Evolutionary conservation across 768 basidiomycete genomes (phyloP).

Genomic region (Dentipellis sp.): DNA sequence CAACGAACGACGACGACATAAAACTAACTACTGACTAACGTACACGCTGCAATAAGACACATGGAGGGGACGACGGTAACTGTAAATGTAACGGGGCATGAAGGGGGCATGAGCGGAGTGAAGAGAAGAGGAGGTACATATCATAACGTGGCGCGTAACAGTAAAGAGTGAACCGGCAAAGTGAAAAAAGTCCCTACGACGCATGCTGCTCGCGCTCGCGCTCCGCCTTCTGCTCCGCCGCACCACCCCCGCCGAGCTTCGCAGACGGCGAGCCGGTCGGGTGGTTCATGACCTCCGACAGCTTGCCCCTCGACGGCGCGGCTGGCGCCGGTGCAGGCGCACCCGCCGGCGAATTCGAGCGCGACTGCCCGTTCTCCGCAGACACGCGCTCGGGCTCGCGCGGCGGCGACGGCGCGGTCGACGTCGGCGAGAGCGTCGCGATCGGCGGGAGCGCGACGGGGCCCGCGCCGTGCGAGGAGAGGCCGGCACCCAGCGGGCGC

Average conservation of each 20-base stretch:
- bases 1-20: too few relatives aligned
- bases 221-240: conserved; percentile 19
- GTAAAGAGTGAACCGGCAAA: too few relatives aligned
- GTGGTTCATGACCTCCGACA: conserved; percentile 42
- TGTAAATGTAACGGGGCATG: too few relatives aligned
- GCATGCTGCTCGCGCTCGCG: too few relatives aligned
- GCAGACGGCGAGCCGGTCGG: conserved; percentile 34
- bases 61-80: too few relatives aligned
- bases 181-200: neutral
- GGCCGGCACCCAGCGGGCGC: conserved; percentile 52
- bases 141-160: too few relatives aligned
- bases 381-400: conserved; percentile 43
- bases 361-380: conserved; percentile 30
- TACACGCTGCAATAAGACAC: too few relatives aligned
- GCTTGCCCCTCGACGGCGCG: conserved; percentile 39
- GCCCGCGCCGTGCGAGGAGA: conserved; percentile 29
- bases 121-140: too few relatives aligned
- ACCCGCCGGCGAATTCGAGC: conserved; percentile 25
- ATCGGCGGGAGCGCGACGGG: conserved; percentile 62
- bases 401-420: conserved; percentile 44
- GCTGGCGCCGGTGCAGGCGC: too few relatives aligned
- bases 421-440: conserved; percentile 55
- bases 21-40: too few relatives aligned
- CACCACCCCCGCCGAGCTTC: conserved; percentile 30
- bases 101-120: too few relatives aligned